Conservation (phyloP, 75 land plant species). For the Picea glauca region DNA sequence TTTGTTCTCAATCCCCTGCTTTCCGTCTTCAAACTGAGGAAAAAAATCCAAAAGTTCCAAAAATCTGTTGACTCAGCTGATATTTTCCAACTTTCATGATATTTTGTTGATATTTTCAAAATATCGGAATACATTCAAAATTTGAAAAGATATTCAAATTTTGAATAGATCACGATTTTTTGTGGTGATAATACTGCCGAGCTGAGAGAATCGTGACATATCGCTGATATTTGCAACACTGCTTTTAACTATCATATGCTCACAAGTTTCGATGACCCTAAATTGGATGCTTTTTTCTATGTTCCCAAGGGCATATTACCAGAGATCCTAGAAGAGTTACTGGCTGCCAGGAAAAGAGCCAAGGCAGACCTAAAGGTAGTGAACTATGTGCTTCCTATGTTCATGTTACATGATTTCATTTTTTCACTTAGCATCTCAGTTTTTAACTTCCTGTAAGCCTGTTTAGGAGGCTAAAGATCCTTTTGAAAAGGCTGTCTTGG, state of each 20-base stretch:
- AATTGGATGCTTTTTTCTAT: neutral
- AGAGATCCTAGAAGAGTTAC: constrained; percentile 91
- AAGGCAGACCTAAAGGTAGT: constrained; percentile 94
- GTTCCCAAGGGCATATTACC: constrained; percentile 88
- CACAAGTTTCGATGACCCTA: neutral
- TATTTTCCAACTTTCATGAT: too few species aligned
- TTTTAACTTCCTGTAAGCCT: neutral
- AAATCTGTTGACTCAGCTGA: too few species aligned
- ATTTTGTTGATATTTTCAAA: too few species aligned
- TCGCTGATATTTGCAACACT: too few species aligned
- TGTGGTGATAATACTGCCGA: too few species aligned
- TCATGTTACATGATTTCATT: neutral
- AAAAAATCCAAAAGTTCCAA: too few species aligned
- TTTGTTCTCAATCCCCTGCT: too few species aligned
- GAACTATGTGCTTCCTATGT: neutral
- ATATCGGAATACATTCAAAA: too few species aligned
- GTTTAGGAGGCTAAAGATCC: constrained; percentile 97
- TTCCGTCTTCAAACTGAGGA: too few species aligned
- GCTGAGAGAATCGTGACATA: too few species aligned
- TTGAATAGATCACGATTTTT: too few species aligned
- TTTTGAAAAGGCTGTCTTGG: constrained; percentile 91
- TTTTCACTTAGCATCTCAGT: neutral
- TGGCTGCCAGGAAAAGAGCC: constrained; percentile 96
- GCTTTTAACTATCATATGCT: neutral
- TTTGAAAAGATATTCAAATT: too few species aligned